These are phyloP conservation scores for Strombidium stylifer DNA, from an alignment of 73 alveolate species.

Conservation along the genomic window DNA sequence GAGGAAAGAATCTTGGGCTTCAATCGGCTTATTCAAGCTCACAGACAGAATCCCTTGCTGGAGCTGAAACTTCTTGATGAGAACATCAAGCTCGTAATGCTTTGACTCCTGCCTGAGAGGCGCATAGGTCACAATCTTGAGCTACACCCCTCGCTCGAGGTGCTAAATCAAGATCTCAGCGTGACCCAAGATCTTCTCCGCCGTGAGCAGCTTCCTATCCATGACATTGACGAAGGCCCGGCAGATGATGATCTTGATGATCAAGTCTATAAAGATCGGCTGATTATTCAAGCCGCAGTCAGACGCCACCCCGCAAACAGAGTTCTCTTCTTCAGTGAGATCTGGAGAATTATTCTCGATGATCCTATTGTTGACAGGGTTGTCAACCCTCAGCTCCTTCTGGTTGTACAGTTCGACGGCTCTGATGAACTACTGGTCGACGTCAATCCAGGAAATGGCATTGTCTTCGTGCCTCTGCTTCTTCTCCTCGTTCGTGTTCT, in stretches of 20 bases:
- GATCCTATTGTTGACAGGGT: too few relatives aligned
- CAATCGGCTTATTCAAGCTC: neutral
- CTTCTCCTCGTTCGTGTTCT: constrained; percentile 1
- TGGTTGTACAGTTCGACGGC: constrained; percentile 20
- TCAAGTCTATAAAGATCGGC: constrained; percentile 36
- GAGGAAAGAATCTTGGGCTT: constrained; percentile 23
- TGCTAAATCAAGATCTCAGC: constrained; percentile 18
- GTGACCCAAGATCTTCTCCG: constrained; percentile 26
- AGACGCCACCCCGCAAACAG: too few relatives aligned
- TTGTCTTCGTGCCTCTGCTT: too few relatives aligned
- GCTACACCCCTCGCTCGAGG: constrained; percentile 21
- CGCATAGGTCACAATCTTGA: neutral
- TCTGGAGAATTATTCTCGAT: too few relatives aligned
- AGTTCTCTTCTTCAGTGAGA: too few relatives aligned
- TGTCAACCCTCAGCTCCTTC: too few relatives aligned
- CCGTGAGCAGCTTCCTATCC: constrained; percentile 25
- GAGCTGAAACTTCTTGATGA: constrained; percentile 19
- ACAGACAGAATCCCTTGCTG: constrained; percentile 16
- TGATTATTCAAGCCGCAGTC: neutral
- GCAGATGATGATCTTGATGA: constrained; percentile 24
- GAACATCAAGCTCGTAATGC: constrained; percentile 4
- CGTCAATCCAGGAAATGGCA: constrained; percentile 28
- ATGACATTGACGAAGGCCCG: constrained; percentile 23
- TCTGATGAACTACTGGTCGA: constrained; percentile 32
- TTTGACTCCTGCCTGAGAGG: constrained; percentile 26